Percentiles rank a stretch among this genome's conserved stretches.
Evolutionary conservation across 768 basidiomycete species (phyloP).

Genomic region (Boletus eberwhitei): DNA sequence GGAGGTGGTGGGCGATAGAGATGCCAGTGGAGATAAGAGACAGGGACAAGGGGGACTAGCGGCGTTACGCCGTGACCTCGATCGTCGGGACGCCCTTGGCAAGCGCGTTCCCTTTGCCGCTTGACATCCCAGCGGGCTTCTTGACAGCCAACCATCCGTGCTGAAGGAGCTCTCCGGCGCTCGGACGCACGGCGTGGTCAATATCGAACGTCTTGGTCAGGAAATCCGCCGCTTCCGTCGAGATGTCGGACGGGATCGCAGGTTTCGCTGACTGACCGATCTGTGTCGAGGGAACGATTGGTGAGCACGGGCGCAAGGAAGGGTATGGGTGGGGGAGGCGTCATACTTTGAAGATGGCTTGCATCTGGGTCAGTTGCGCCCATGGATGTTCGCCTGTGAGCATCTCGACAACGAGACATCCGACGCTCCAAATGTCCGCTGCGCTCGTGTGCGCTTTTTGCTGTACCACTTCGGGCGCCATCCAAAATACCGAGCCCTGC

Average conservation of each 20-base stretch:
- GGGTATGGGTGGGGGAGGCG: too few species aligned
- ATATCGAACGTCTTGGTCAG: conserved; percentile 83
- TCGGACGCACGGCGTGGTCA: conserved; percentile 75
- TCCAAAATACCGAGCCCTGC: conserved; percentile 99
- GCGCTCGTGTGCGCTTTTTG: conserved; percentile 90
- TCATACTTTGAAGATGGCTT: conserved; percentile 92
- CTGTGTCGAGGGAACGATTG: conserved; percentile 36
- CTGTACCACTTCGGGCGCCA: conserved; percentile 98
- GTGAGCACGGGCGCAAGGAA: not conserved
- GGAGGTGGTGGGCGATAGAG: too few species aligned
- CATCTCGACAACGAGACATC: conserved; percentile 95
- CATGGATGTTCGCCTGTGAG: conserved; percentile 94
- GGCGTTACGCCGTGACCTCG: conserved; percentile 26
- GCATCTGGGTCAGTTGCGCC: conserved; percentile 97
- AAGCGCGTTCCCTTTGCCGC: conserved; percentile 18
- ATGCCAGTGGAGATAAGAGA: not conserved
- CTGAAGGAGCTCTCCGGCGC: conserved; percentile 70
- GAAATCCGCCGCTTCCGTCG: conserved; percentile 83
- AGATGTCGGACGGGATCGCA: conserved; percentile 87
- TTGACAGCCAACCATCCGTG: conserved; percentile 64
- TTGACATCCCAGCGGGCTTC: conserved; percentile 26
- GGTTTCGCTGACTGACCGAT: conserved; percentile 91
- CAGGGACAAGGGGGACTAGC: not conserved
- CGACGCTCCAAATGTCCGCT: conserved; percentile 96
- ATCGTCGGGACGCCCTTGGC: conserved; percentile 26